phyloP scores from a whole-genome alignment of 179 eudicot species.

The Camellia oleifera region DNA sequence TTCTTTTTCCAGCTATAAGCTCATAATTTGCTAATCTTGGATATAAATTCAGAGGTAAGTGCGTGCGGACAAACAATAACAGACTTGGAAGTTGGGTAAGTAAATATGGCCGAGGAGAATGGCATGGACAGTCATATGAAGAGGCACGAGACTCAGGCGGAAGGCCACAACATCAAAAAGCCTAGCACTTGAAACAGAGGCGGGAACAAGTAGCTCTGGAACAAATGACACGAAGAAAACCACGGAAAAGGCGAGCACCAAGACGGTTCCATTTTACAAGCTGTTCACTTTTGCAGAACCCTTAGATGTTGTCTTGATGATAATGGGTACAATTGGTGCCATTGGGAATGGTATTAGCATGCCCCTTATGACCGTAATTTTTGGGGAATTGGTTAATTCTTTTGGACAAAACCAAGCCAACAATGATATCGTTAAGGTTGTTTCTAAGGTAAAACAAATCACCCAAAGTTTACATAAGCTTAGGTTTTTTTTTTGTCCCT shows the following conservation, averaged over 20 bases:
- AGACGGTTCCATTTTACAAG: conserved; percentile 57
- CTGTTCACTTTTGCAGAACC: conserved; percentile 64
- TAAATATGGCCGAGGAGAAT: conserved; percentile 11
- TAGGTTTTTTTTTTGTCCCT: no score
- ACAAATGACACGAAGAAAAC: background rate
- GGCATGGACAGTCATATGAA: background rate
- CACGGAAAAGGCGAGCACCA: conserved; percentile 9
- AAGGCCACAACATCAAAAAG: background rate
- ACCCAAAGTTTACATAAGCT: no score
- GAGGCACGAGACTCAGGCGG: background rate
- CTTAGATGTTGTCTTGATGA: conserved; percentile 53
- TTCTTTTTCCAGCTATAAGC: background rate
- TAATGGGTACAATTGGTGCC: conserved; percentile 65
- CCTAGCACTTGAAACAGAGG: background rate
- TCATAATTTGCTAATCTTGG: background rate
- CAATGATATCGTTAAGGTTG: background rate
- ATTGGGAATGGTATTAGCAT: conserved; percentile 55
- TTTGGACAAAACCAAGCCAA: conserved; percentile 51
- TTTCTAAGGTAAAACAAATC: conserved; percentile 37
- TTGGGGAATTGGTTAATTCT: conserved; percentile 59
- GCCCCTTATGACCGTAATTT: conserved; percentile 70
- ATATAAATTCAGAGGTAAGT: background rate
- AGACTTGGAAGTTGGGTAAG: background rate
- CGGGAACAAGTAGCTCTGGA: background rate
- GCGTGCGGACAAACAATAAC: background rate